Evolutionary conservation across 2,329 filamentous ascomycete genomes (phyloP), one percentile per base, ranked within the genome.

Genomic region (Alternaria novae-zelandiae): DNA sequence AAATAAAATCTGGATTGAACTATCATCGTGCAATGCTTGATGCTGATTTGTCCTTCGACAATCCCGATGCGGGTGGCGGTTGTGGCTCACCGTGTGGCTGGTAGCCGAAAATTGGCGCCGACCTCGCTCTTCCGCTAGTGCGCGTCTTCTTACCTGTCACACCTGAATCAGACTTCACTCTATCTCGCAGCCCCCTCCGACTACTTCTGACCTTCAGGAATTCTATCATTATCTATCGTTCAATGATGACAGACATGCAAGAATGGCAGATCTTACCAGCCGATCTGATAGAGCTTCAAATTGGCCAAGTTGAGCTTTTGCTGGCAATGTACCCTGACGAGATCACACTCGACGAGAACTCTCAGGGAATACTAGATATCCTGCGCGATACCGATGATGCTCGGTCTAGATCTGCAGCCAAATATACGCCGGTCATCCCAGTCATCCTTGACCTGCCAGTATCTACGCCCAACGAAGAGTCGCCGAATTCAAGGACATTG

Each of bases 271-370:
- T 72, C 3, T 61, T 76, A 11, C 74, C 74, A 9, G 57, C 50
- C 3, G 70, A 73, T 5, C 56, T 74, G 7, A 44, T 76, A 12
- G 74, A 76, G 62, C 66, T 74, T 4, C 74, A 76, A 21, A 66
- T 76, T 23, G 72, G 72, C 23, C 73, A 74, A 50, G 66, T 76
- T 43, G 74, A 76, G 54, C 67, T 76, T 15, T 45, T 76, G 23
- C 57, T 70, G 32, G 72, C 74, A 3, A 76, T 76, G 74, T 76
- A 75, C 43, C 73, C 70, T 5, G 70, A 71, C 5, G 72, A 75
- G 8, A 57, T 69, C 6, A 47, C 12, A 8, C 58, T 75, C 20
- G 66, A 70, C 4, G 55, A 62, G 4, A 20, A 51, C 6, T 62
- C 66, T 3, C 32, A 61, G 17, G 30, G 49, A 1, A 25, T 56